A percentile compares a stretch with the other conserved stretches of the same genome.
Evolutionary conservation across 768 basidiomycete species (phyloP).

Genomic region (Lyophyllum semitale): DNA sequence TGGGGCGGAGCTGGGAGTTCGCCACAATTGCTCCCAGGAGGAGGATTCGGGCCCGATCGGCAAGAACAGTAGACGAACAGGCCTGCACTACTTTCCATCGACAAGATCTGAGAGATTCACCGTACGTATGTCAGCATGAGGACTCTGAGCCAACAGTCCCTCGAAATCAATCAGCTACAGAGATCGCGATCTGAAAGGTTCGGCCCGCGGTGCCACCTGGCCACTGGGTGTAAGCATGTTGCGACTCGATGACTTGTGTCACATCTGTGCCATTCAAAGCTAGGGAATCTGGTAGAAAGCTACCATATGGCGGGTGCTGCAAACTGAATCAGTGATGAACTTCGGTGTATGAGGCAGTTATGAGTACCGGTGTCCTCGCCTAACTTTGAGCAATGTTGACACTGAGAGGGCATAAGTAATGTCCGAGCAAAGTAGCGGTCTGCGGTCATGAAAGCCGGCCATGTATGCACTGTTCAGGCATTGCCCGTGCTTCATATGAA

Average conservation of each 20-base stretch:
- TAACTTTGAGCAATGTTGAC: neutral
- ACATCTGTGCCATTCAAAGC: neutral
- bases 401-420: neutral
- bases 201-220: neutral
- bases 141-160: neutral
- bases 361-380: neutral
- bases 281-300: neutral
- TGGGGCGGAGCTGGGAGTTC: neutral
- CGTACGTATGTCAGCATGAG: neutral
- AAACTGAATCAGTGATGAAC: too few relatives aligned
- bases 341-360: neutral
- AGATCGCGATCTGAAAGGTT: neutral
- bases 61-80: too few relatives aligned
- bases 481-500: too few relatives aligned
- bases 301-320: neutral
- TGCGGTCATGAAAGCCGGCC: neutral
- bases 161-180: neutral
- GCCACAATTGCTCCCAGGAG: too few relatives aligned
- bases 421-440: neutral
- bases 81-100: too few relatives aligned
- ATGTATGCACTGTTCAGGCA: too few relatives aligned
- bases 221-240: neutral
- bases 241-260: neutral
- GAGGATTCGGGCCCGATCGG: too few relatives aligned
- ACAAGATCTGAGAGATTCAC: neutral